Percentiles rank a stretch among this genome's conserved stretches.
These are phyloP conservation scores for Apophysomyces sp. DNA, from an alignment of 371 early-diverging fungal genomes.

Conservation along the genomic window DNA sequence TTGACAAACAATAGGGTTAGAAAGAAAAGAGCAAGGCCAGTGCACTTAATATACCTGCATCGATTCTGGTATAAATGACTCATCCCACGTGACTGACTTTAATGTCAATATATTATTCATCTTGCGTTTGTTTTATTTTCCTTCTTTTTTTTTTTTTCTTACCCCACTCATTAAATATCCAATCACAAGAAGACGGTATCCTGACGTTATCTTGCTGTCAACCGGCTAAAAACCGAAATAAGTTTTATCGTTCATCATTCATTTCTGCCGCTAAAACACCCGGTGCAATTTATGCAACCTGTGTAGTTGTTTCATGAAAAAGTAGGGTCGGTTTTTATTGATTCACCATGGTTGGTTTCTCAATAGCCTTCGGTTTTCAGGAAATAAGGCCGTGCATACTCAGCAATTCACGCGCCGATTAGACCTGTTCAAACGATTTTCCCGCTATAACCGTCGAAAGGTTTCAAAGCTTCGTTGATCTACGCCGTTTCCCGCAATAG, in stretches of 20 bases:
- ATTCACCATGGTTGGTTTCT: too few relatives aligned
- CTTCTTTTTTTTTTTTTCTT: neutral
- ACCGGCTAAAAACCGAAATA: too few relatives aligned
- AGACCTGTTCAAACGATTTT: neutral
- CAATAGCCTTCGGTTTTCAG: neutral
- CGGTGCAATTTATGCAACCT: too few relatives aligned
- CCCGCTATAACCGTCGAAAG: neutral
- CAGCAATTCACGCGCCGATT: neutral
- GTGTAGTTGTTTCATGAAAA: too few relatives aligned
- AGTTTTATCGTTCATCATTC: too few relatives aligned
- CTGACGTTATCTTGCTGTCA: neutral
- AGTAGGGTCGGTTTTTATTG: too few relatives aligned
- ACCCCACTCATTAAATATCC: neutral
- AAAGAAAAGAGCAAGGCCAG: constrained; percentile 1
- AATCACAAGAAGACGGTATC: neutral
- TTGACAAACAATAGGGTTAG: neutral
- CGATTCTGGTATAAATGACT: too few relatives aligned
- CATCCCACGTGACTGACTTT: constrained; percentile 1
- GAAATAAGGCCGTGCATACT: neutral
- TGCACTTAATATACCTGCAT: neutral
- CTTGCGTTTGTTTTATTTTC: too few relatives aligned
- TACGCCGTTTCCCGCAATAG: too few relatives aligned
- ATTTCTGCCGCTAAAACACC: too few relatives aligned
- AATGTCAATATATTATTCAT: neutral
- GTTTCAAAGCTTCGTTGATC: too few relatives aligned